phyloP scores from a whole-genome alignment of 139 green algal species.

The Bryopsis sp. region DNA sequence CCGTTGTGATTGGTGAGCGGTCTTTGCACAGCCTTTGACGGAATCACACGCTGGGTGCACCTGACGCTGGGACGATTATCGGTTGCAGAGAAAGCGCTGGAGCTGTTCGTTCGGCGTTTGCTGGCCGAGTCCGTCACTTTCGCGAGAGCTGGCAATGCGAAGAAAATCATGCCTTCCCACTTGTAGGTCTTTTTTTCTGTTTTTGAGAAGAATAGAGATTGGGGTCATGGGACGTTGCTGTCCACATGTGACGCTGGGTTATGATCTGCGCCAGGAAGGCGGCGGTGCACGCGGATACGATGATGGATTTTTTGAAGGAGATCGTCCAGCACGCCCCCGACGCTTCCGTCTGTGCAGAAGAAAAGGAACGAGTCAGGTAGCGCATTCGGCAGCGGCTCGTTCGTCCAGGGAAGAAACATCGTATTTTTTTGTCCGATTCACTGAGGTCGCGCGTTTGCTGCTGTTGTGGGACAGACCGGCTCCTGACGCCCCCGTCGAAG shows the following conservation, averaged over 20 bases:
- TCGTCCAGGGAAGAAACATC: too few relatives aligned
- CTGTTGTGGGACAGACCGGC: too few relatives aligned
- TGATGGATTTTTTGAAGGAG: constrained; percentile 72
- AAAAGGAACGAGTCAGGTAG: too few relatives aligned
- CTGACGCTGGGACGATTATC: not conserved
- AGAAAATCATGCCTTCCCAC: constrained; percentile 64
- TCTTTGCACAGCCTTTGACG: not conserved
- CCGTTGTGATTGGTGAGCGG: constrained; percentile 74
- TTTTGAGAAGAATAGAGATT: too few relatives aligned
- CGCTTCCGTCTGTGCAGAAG: too few relatives aligned
- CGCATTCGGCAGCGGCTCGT: too few relatives aligned
- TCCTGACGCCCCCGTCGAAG: too few relatives aligned
- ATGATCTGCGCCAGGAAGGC: constrained; percentile 37
- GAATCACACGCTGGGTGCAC: not conserved
- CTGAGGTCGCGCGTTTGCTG: too few relatives aligned
- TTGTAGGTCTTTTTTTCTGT: constrained; percentile 53
- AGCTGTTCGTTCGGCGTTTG: constrained; percentile 76
- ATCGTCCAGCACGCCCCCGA: constrained; percentile 54
- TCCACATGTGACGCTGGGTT: not conserved
- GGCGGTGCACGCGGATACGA: constrained; percentile 38
- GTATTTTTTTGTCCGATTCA: too few relatives aligned
- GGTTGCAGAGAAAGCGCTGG: constrained; percentile 57
- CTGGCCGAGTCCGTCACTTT: constrained; percentile 44
- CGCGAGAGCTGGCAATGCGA: constrained; percentile 49
- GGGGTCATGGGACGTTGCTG: too few relatives aligned